These are phyloP conservation scores for Pholiota adiposa DNA, from an alignment of 1,284 basidiomycete species.

Conservation along the genomic window DNA sequence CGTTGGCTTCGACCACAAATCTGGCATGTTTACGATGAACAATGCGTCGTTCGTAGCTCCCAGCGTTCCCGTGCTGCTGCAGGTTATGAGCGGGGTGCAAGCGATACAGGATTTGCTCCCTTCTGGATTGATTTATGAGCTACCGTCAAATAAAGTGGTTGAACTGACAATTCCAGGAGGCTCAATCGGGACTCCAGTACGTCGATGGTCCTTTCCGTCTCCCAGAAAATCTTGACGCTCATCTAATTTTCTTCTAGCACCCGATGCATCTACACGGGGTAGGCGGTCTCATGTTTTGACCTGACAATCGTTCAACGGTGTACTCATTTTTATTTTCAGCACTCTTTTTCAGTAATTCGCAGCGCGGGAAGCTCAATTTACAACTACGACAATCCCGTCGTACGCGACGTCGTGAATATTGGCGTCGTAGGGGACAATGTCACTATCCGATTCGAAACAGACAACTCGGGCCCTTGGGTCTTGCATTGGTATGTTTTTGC, in stretches of 20 bases:
- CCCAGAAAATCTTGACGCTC: neutral
- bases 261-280: constrained; percentile 45
- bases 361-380: constrained; percentile 35
- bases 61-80: constrained; percentile 33
- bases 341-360: constrained; percentile 39
- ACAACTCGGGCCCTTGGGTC: constrained; percentile 6
- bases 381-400: constrained; percentile 40
- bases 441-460: constrained; percentile 29
- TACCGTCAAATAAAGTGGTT: constrained; percentile 17
- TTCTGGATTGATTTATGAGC: neutral
- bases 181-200: constrained; percentile 36
- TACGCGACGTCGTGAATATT: constrained; percentile 34
- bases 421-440: constrained; percentile 31
- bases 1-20: too few relatives aligned
- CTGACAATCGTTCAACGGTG: too few relatives aligned
- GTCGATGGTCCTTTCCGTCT: neutral
- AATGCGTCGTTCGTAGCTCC: constrained; percentile 34
- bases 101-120: constrained; percentile 11
- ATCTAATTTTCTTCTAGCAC: constrained; percentile 26
- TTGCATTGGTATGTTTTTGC: neutral
- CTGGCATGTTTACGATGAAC: constrained; percentile 36
- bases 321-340: too few relatives aligned
- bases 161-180: constrained; percentile 32
- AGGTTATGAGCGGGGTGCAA: constrained; percentile 31
- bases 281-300: too few relatives aligned